Base-by-base conservation (phyloP, 805 yeast species). In the Ogataea pignaliae region DNA sequence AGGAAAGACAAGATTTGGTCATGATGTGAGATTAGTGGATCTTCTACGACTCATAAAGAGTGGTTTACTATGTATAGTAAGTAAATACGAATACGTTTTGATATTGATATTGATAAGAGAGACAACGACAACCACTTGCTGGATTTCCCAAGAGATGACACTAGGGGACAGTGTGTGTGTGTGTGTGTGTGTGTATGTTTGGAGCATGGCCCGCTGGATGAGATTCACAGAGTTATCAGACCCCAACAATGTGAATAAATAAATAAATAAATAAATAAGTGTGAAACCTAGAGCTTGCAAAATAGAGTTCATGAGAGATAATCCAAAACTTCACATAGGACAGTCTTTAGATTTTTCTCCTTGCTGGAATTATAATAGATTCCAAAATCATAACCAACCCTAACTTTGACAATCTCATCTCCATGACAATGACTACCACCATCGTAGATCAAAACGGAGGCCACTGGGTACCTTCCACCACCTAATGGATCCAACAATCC, bases 381-480 rank as follows among this genome's bases (percentile, higher is more conserved):
- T n/a, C 50, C 45, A 34, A 37, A 46, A 45, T 61, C 65, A 45
- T 60, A 61, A 6, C 59, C 63, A 6, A 61, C 14, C n/a, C 42
- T 51, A 21, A 62, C 45, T 37, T 55, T 43, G 8, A 46, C 40
- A 11, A 54, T 34, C 45, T 63, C 66, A 13, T 36, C 32, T 11
- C 62, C 63, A 21, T 21, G 26, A 7, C 26, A 21, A 21, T 21
- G 26, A 21, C 7, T 7, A 3, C 26, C 8, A 3, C 10, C 6
- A 39, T 61, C 59, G 41, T 56, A 60, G 10, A 63, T 26, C 10
- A 65, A 21, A 7, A 65, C 49, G 15, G 63, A 55, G 12, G 60
- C 57, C 17, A 63, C 37, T 0, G 70, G 67, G 47, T 56, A 66
- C 12, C 55, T 37, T 1, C 66, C 68, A 26, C 70, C 70, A 18